Evolutionary conservation across 768 basidiomycete genomes (phyloP), one percentile per base, ranked within the genome.

Genomic region (Mycena capillaripes): DNA sequence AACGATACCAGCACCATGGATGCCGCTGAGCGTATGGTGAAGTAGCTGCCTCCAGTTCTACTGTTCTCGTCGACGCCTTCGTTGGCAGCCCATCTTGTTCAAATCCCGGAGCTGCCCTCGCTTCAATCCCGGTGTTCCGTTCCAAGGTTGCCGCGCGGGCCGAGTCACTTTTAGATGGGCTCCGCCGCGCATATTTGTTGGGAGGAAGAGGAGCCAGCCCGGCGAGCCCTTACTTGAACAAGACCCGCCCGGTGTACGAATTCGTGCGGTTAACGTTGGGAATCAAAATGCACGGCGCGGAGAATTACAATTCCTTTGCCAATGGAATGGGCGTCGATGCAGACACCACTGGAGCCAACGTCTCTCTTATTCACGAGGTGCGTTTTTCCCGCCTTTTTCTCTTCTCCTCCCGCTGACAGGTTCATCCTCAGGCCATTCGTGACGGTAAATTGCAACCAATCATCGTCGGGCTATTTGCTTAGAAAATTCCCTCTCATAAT

Each of bases 361-460:
- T 96, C 9, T 88, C 92, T 3, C 81, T 90, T 44, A 95, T 97
- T 62, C 91, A 95, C 68, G 95, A 97, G 87, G 92, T 84, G 72
- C 58, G 82, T 85, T 66, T 86, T 83, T 17, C n/a, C 83, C 59
- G 61, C 66, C 63, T 77, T 36, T 30, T 46, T 23, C 27, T 55
- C n/a, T 27, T 29, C 30, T 56, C 6, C 14, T 21, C 25, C 56
- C 23, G 65, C 62, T 57, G 42, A 23, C 48, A 4, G 16, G 30
- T n/a, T 48, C 53, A 29, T 62, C 32, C 40, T 19, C 65, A 86
- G 84, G 86, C 87, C 16, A 88, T 89, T 69, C 86, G 88, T 0
- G 88, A 89, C 73, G 88, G 88, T 23, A 86, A 86, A 75, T 74
- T 89, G 71, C 87, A 87, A 71, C 71, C 85, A 36, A 74, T 85